A percentile compares a stretch with the other conserved stretches of the same genome.
Conservation (phyloP, 495 filamentous ascomycete genomes). For the Tuber magnatum region DNA sequence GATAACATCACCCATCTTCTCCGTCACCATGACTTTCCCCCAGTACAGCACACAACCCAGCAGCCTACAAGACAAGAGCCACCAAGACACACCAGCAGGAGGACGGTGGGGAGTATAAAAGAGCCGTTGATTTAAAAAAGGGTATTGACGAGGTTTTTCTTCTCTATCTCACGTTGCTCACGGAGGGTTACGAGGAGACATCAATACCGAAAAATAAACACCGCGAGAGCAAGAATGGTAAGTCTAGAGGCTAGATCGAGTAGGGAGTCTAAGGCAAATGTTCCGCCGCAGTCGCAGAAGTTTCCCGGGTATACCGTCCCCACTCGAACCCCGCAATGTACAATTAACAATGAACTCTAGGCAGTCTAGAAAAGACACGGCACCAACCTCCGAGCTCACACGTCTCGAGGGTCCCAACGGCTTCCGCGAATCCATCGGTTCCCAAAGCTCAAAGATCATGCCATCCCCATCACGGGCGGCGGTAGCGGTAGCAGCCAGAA, state of each 20-base stretch:
- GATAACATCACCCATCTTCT: no score
- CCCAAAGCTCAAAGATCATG: slow-evolving; percentile 49
- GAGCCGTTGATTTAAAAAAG: background rate
- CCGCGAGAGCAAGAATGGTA: background rate
- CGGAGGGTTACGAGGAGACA: background rate
- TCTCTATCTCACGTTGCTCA: background rate
- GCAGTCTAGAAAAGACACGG: slow-evolving; percentile 33
- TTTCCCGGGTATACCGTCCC: slow-evolving; percentile 27
- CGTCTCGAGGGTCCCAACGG: slow-evolving; percentile 40
- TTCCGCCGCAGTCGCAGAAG: slow-evolving; percentile 32
- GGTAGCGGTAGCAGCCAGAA: slow-evolving; percentile 54
- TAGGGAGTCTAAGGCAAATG: slow-evolving; percentile 31
- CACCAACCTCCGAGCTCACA: slow-evolving; percentile 39
- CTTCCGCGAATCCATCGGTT: slow-evolving; percentile 47
- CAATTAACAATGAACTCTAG: background rate
- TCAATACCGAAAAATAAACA: background rate
- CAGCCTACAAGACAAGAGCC: background rate
- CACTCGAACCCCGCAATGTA: no score
- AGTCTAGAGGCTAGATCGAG: slow-evolving; percentile 24
- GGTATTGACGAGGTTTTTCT: background rate
- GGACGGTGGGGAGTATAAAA: background rate
- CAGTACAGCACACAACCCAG: background rate
- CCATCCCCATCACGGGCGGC: slow-evolving; percentile 53
- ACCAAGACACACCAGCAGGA: background rate
- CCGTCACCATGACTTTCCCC: no score